Percentiles rank a stretch among this genome's conserved stretches.
phyloP scores from a whole-genome alignment of 1,284 basidiomycete genomes.

The Puccinia horiana region DNA sequence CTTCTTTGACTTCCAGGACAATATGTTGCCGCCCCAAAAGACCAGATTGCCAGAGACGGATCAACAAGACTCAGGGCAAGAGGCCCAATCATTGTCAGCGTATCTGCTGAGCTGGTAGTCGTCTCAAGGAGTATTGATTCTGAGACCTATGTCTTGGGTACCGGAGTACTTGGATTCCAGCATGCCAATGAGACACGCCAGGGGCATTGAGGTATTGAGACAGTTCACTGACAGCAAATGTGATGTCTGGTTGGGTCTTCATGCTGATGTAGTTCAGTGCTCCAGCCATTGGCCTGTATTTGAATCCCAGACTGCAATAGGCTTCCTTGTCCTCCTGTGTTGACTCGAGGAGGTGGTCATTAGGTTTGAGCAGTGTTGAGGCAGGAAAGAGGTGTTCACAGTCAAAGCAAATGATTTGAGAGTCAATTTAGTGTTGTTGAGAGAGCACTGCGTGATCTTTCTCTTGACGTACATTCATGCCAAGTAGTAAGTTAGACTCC shows the following conservation, averaged over 20 bases:
- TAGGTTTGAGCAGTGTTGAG: background rate
- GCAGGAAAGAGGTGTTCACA: background rate
- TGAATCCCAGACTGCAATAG: background rate
- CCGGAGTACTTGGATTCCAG: background rate
- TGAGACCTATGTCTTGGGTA: slow-evolving; percentile 49
- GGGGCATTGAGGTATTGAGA: background rate
- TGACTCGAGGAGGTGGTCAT: background rate
- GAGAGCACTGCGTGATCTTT: background rate
- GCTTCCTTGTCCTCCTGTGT: background rate
- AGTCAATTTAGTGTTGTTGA: slow-evolving; percentile 13
- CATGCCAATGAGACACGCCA: too few relatives aligned
- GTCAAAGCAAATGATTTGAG: background rate
- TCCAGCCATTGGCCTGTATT: background rate
- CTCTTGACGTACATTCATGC: slow-evolving; percentile 1
- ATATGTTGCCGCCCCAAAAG: too few relatives aligned
- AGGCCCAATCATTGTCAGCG: slow-evolving; percentile 62
- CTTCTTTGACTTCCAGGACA: too few relatives aligned
- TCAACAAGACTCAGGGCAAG: slow-evolving; percentile 54
- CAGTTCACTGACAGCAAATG: background rate
- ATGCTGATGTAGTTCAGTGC: background rate
- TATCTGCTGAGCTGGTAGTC: slow-evolving; percentile 53
- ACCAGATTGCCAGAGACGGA: slow-evolving; percentile 55
- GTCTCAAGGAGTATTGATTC: slow-evolving; percentile 50
- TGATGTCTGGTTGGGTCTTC: too few relatives aligned
- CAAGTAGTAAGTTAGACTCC: background rate